A percentile compares a stretch with the other conserved stretches of the same genome.
Conservation (phyloP, 2,329 filamentous ascomycete species). For the Pseudogymnoascus sp. region DNA sequence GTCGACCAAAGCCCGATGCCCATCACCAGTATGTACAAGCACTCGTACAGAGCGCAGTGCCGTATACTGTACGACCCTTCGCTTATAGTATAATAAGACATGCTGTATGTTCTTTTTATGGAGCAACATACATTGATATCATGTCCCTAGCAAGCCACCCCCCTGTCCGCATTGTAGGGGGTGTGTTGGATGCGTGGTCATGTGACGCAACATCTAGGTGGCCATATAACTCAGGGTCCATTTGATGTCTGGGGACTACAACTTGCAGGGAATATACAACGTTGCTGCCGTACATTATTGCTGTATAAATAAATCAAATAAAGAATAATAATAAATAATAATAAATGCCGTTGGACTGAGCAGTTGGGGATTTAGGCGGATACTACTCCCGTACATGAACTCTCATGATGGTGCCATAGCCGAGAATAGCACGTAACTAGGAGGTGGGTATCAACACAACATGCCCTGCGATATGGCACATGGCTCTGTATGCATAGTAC, state of each 20-base stretch:
- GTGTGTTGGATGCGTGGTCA: background rate
- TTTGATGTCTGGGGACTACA: background rate
- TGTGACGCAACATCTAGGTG: background rate
- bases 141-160: background rate
- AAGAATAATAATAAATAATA: background rate
- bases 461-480: background rate
- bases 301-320: background rate
- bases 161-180: background rate
- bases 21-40: background rate
- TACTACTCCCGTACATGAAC: background rate
- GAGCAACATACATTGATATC: background rate
- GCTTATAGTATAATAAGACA: background rate
- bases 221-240: background rate
- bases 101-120: constrained; percentile 5
- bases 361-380: background rate
- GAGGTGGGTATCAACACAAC: background rate
- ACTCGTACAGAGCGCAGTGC: background rate
- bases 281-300: background rate
- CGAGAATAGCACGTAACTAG: constrained; percentile 7
- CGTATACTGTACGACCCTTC: background rate
- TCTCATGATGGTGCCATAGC: constrained; percentile 4
- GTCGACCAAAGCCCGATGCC: background rate
- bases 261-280: background rate
- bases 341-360: background rate
- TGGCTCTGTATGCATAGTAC: background rate